Conservation (phyloP, 2,329 filamentous ascomycete species). For the Didymellaceae sp. region DNA sequence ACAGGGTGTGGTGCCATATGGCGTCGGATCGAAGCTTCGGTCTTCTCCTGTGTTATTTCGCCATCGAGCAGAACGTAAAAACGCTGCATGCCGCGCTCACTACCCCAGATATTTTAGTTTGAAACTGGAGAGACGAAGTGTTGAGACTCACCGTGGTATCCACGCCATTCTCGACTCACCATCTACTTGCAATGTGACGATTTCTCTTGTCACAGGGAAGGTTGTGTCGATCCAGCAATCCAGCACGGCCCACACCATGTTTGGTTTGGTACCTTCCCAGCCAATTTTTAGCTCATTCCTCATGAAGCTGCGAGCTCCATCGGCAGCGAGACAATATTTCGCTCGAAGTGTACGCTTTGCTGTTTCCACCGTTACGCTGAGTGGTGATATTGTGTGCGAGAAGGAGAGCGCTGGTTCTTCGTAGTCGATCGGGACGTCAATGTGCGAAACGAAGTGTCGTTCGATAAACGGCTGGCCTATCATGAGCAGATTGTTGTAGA, state of each 20-base stretch:
- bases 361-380: constrained; percentile 29
- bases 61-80: constrained; percentile 59
- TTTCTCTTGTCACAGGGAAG: constrained; percentile 56
- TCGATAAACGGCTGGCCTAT: constrained; percentile 58
- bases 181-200: constrained; percentile 57
- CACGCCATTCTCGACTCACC: constrained; percentile 57
- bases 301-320: constrained; percentile 25
- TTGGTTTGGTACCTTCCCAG: constrained; percentile 57
- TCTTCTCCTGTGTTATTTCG: constrained; percentile 51
- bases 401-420: constrained; percentile 48
- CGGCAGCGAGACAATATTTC: constrained; percentile 25
- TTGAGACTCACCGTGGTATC: constrained; percentile 50
- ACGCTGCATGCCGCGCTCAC: constrained; percentile 55
- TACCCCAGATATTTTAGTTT: neutral
- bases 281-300: constrained; percentile 44
- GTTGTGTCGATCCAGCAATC: constrained; percentile 59
- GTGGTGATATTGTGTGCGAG: constrained; percentile 23
- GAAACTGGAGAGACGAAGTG: too few relatives aligned
- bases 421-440: constrained; percentile 48
- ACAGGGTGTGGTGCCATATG: constrained; percentile 55
- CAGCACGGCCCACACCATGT: constrained; percentile 59
- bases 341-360: constrained; percentile 14
- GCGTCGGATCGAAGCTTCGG: constrained; percentile 52
- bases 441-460: constrained; percentile 44
- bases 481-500: constrained; percentile 60